Percentiles rank a stretch among this genome's conserved stretches.
These are phyloP conservation scores for Chlamydomonas incerta DNA, from an alignment of 139 green algal genomes.

Conservation along the genomic window DNA sequence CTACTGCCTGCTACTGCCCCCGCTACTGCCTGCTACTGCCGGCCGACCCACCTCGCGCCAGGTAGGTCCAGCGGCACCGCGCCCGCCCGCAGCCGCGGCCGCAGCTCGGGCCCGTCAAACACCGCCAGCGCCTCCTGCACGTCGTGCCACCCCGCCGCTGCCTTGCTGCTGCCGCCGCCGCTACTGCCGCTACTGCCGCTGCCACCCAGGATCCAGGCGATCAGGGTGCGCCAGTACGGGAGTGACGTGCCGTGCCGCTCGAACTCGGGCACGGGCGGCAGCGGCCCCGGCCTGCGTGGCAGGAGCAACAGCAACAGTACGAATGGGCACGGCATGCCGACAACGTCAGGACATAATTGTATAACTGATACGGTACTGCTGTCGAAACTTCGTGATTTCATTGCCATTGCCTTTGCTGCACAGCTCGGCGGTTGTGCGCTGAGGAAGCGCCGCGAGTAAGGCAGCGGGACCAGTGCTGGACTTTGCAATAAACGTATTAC, in stretches of 20 bases:
- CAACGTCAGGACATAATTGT: not conserved
- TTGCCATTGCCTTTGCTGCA: too few relatives aligned
- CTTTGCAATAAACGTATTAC: too few relatives aligned
- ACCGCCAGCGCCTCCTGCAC: conserved; percentile 26
- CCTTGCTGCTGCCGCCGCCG: too few relatives aligned
- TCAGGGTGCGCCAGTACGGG: not conserved
- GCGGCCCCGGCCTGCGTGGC: not conserved
- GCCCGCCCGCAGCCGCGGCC: not conserved
- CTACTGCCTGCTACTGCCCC: not conserved
- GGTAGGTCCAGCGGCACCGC: not conserved
- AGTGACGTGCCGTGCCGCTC: not conserved
- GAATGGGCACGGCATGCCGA: too few relatives aligned
- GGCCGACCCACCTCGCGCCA: conserved; percentile 24
- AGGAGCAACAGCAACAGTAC: too few relatives aligned
- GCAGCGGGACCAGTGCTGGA: too few relatives aligned
- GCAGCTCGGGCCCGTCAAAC: conserved; percentile 19
- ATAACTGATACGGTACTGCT: too few relatives aligned
- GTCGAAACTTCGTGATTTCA: too few relatives aligned
- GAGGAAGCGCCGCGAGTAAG: too few relatives aligned
- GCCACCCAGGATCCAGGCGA: not conserved
- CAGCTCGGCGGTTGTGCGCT: too few relatives aligned
- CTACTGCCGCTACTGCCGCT: too few relatives aligned
- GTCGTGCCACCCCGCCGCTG: conserved; percentile 10
- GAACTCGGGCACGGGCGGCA: not conserved
- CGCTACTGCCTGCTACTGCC: too few relatives aligned